Evolutionary conservation across 1,284 basidiomycete genomes (phyloP).

Genomic region (Kwoniella shivajii): DNA sequence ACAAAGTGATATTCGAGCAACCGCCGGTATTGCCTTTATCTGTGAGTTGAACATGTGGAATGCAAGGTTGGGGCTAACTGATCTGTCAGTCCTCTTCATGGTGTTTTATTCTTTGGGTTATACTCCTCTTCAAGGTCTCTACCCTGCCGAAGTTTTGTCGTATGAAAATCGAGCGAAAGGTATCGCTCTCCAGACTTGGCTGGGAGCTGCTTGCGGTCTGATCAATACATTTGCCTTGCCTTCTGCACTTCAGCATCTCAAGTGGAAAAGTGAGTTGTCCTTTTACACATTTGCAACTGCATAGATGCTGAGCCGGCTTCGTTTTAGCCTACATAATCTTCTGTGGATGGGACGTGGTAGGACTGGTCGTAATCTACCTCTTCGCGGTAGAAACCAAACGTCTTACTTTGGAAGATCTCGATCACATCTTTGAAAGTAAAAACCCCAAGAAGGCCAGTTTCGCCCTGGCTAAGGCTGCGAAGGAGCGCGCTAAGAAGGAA

Average conservation of each 20-base stretch:
- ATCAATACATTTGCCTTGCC: conserved; percentile 12
- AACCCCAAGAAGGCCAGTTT: conserved; percentile 58
- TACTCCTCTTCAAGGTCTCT: conserved; percentile 19
- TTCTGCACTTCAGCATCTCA: conserved; percentile 1
- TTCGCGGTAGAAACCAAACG: conserved; percentile 59
- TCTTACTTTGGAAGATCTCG: conserved; percentile 62
- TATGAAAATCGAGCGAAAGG: conserved; percentile 58
- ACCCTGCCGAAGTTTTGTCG: conserved; percentile 9
- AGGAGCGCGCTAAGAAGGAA: conserved; percentile 8
- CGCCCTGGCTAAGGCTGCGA: conserved; percentile 22
- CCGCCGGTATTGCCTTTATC: conserved; percentile 42
- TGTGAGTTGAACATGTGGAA: conserved; percentile 5
- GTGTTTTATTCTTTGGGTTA: conserved; percentile 1
- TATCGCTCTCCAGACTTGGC: conserved; percentile 28
- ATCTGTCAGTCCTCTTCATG: conserved; percentile 2
- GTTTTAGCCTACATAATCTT: conserved; percentile 62
- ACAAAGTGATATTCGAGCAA: conserved; percentile 24
- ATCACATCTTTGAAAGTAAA: conserved; percentile 59
- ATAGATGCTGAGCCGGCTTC: conserved; percentile 19
- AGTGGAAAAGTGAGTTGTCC: conserved; percentile 6
- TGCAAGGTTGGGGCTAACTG: not conserved
- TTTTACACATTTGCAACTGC: not conserved
- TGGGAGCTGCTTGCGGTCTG: not conserved
- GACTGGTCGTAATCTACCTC: conserved; percentile 62
- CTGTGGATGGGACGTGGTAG: conserved; percentile 56